phyloP scores from a whole-genome alignment of 2,329 filamentous ascomycete genomes.

The Colletotrichum melonis region DNA sequence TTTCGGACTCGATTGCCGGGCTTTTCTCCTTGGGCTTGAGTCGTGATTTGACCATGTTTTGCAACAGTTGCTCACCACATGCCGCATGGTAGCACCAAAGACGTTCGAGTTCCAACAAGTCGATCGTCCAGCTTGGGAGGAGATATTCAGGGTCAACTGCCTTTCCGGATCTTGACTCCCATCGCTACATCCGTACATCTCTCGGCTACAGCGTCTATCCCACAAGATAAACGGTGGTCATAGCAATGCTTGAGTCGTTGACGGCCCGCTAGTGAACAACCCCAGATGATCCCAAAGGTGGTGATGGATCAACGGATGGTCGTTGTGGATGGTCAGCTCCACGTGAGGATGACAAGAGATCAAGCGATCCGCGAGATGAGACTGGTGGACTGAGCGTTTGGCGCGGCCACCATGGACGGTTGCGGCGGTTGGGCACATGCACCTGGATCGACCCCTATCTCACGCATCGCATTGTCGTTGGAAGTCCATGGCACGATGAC shows the following conservation, averaged over 20 bases:
- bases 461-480: neutral
- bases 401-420: constrained; percentile 4
- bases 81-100: neutral
- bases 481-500: neutral
- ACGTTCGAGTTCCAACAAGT: neutral
- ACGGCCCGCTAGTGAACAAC: constrained; percentile 11
- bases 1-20: neutral
- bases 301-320: constrained; percentile 26
- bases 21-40: neutral
- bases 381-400: constrained; percentile 18
- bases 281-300: constrained; percentile 31
- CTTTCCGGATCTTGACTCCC: constrained; percentile 1
- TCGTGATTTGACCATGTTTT: constrained; percentile 2
- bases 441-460: neutral
- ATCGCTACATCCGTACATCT: constrained; percentile 6
- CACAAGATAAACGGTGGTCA: constrained; percentile 35
- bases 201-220: constrained; percentile 11
- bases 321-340: constrained; percentile 10
- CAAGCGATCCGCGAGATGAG: constrained; percentile 4
- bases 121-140: neutral
- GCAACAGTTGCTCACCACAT: neutral
- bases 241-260: constrained; percentile 31
- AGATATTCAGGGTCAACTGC: constrained; percentile 30
- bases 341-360: constrained; percentile 7
- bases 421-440: constrained; percentile 6